Evolutionary conservation across 2,329 filamentous ascomycete species (phyloP), one percentile per base, ranked within the genome.

Genomic region (Pseudocercospora eumusae): DNA sequence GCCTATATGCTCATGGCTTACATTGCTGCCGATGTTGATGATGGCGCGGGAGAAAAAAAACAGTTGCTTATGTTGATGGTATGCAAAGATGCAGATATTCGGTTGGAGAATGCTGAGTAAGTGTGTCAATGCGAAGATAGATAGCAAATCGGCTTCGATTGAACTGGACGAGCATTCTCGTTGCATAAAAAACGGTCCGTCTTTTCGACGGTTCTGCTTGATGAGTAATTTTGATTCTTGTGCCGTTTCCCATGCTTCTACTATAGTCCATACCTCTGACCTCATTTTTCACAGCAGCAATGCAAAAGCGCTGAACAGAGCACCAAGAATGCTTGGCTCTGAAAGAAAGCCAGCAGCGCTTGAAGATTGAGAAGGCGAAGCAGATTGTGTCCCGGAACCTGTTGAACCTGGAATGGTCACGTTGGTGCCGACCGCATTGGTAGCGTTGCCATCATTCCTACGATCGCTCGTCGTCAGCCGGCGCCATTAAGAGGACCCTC

Each of bases 391-490:
- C 5, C 47, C 23, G 15, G 47, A 47, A 20, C 2, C 18, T 23
- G 44, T 50, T 25, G 47, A 13, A 27, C 47, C 47, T 8, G 47
- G 47, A n/a, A 50, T 50, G 3, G 47, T 50, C 15, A 50, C 47
- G n/a, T 50, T 50, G 2, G 47, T 50, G 20, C 47, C 47, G 20
- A 50, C 47, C 3, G 28, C 47, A 27, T 50, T 50, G 20, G 47
- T 50, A 27, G 10, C 47, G 13, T 50, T 50, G 47, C 47, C 47
- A 27, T 50, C 47, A 27, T 50, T 50, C 4, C 47, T 50, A 50
- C 4, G 2, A 25, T n/a, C 3, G 23, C 20, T n/a, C n/a, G n/a
- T 23, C 1, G 23, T 50, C 47, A 50, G 47, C 47, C 20, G 13
- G 9, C 28, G 20, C 47, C 4, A 5, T 13, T 3, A 50, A 50